Evolutionary conservation across 1,284 basidiomycete species (phyloP).

Genomic region (Ganoderma lucidum): DNA sequence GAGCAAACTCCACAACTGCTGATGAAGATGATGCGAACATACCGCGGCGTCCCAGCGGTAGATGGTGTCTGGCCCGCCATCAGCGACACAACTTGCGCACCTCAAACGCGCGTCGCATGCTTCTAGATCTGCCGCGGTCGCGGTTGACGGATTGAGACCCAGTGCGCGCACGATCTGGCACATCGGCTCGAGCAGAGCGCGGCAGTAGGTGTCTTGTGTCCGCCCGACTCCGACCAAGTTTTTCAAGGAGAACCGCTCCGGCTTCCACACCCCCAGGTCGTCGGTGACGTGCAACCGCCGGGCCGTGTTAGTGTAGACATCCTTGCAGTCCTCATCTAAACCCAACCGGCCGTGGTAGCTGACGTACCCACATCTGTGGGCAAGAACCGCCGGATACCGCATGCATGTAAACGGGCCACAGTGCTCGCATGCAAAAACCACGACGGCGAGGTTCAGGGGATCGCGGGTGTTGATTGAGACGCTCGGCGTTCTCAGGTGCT

Average conservation of each 20-base stretch:
- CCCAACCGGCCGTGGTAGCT: background rate
- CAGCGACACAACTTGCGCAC: background rate
- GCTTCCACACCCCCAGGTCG: background rate
- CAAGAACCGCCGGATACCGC: constrained; percentile 13
- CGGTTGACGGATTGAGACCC: background rate
- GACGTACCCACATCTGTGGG: background rate
- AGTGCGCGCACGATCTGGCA: background rate
- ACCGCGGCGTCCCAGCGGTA: constrained; percentile 13
- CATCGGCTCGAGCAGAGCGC: background rate
- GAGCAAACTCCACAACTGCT: too few species aligned
- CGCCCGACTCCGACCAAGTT: background rate
- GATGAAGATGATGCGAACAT: background rate
- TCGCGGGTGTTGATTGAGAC: constrained; percentile 2
- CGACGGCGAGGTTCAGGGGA: constrained; percentile 18
- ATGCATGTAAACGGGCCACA: background rate
- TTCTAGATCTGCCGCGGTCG: background rate
- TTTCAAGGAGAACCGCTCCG: background rate
- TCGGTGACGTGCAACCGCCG: too few species aligned
- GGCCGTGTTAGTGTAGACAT: background rate
- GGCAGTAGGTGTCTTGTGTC: background rate
- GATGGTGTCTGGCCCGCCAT: background rate
- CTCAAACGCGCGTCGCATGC: constrained; percentile 5
- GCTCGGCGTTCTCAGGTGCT: background rate
- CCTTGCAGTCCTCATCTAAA: background rate
- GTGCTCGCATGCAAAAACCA: constrained; percentile 3